Percentiles rank a stretch among this genome's conserved stretches.
Evolutionary conservation across 208 protist species (phyloP).

Genomic region (Leishmania tarentolae): DNA sequence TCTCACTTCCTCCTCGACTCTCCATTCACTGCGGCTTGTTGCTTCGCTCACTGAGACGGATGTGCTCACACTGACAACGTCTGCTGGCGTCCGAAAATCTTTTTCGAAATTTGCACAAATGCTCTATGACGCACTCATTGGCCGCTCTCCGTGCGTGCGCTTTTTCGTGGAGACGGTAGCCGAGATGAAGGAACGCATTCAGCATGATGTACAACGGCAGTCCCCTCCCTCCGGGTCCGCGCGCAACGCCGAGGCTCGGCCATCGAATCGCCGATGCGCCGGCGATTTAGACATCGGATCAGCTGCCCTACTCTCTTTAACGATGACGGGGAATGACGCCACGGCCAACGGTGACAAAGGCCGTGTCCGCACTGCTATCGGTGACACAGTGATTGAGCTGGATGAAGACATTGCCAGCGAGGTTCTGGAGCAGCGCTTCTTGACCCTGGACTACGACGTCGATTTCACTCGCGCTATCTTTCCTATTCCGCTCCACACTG

Average conservation of each 20-base stretch:
- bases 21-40: constrained; percentile 14
- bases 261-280: neutral
- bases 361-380: constrained; percentile 32
- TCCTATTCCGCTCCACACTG: constrained; percentile 56
- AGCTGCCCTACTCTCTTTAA: neutral
- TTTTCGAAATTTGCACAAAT: constrained; percentile 74
- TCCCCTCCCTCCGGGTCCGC: neutral
- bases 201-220: constrained; percentile 41
- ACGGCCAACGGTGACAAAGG: neutral
- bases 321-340: neutral
- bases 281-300: neutral
- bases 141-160: constrained; percentile 52
- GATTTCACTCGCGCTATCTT: constrained; percentile 89
- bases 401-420: constrained; percentile 42
- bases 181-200: constrained; percentile 78
- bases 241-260: neutral
- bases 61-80: constrained; percentile 61
- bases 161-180: constrained; percentile 82
- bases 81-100: constrained; percentile 73
- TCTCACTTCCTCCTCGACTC: neutral
- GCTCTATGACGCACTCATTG: constrained; percentile 80
- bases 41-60: constrained; percentile 43
- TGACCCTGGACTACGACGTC: constrained; percentile 87
- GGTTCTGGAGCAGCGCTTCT: constrained; percentile 57
- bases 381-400: constrained; percentile 45